phyloP scores from a whole-genome alignment of 1,284 basidiomycete genomes.

The Inonotus hispidus region DNA sequence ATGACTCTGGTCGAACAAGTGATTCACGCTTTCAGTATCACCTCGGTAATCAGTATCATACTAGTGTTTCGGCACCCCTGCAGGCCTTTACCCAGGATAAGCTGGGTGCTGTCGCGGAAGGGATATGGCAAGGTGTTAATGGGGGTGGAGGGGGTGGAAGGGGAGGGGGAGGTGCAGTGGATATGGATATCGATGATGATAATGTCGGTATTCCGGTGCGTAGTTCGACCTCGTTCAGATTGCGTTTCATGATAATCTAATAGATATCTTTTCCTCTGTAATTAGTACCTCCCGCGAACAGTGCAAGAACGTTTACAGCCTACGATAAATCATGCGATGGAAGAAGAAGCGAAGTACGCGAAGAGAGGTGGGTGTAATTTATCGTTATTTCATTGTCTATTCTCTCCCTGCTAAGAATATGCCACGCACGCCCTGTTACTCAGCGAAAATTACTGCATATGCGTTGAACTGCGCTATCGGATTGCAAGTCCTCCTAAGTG shows the following conservation, averaged over 20 bases:
- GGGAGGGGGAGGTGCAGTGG: too few relatives aligned
- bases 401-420: neutral
- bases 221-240: too few relatives aligned
- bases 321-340: slow-evolving; percentile 28
- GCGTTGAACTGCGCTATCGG: slow-evolving; percentile 51
- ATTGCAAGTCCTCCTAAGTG: slow-evolving; percentile 55
- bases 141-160: too few relatives aligned
- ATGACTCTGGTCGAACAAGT: too few relatives aligned
- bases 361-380: slow-evolving; percentile 17
- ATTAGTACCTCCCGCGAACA: slow-evolving; percentile 17
- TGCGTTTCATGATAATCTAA: neutral
- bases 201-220: too few relatives aligned
- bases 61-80: too few relatives aligned
- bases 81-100: too few relatives aligned
- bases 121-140: too few relatives aligned
- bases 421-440: neutral
- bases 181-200: too few relatives aligned
- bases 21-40: too few relatives aligned
- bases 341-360: slow-evolving; percentile 22
- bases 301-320: slow-evolving; percentile 30
- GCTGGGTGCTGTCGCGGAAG: too few relatives aligned
- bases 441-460: slow-evolving; percentile 44
- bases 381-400: neutral
- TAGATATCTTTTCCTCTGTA: neutral
- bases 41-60: too few relatives aligned